Evolutionary conservation across 2,329 filamentous ascomycete species (phyloP), one percentile per base, ranked within the genome.

Genomic region (Botryosphaeria dothidea): DNA sequence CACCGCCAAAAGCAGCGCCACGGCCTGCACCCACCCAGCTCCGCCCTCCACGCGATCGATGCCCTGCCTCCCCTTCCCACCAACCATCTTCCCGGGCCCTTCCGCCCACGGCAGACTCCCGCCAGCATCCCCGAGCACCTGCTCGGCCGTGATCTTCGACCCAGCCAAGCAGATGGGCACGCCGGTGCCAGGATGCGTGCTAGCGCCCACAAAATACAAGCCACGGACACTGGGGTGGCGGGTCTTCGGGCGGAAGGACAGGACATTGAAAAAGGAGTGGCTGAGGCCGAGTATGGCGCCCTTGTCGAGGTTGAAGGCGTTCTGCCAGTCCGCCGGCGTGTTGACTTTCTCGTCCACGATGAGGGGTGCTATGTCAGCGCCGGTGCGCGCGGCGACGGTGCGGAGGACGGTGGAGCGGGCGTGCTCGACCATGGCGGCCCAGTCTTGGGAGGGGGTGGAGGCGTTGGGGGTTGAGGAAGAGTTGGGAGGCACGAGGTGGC

Each of bases 101-200:
- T 64, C 65, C 7, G 48, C 62, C 81, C 82, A 84, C 13, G 82
- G 81, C 43, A 80, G 74, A 13, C 57, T 63, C 67, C 79, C 73
- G 23, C 69, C 69, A 66, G 72, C 66, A 72, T 80, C 75, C 63
- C 74, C 72, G 13, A 85, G 69, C 4, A 87, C 79, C 73, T 87
- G 82, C 69, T 84, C 83, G 8, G 77, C 80, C 0, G 85, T 85
- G 63, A 92, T 82, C 74, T 87, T 90, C 8, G 87, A 86, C 0
- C 90, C 90, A 0, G 89, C 89, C 9, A 92, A 78, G 27, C 89
- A 88, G 64, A 92, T 90, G 3, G 90, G 90, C 21, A 92, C 90
- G 0, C 90, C 90, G 0, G 90, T 92, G 1, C 90, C 90, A 0
- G 90, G 90, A 78, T 93, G 90, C 21, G 90, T 90, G 71, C 86